These are phyloP conservation scores for Globisporangium okanoganense DNA, from an alignment of 352 stramenopile genomes.

Conservation along the genomic window DNA sequence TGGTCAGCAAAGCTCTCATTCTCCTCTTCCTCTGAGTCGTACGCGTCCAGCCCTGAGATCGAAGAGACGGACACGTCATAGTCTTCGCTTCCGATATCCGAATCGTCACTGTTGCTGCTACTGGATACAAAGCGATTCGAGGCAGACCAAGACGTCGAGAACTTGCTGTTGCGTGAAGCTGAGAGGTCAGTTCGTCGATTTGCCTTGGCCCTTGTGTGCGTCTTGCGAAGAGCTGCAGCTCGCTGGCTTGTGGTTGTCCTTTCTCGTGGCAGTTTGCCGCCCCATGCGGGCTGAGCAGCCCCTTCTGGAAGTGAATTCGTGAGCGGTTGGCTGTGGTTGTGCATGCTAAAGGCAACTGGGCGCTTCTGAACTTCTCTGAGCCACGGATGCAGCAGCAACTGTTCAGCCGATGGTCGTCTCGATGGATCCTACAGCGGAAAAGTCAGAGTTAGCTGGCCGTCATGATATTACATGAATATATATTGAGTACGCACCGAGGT, in stretches of 20 bases:
- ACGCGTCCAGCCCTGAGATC: background rate
- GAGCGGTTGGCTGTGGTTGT: background rate
- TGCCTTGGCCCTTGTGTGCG: background rate
- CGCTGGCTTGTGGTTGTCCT: background rate
- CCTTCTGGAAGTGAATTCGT: background rate
- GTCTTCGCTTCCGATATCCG: background rate
- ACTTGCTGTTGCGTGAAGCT: background rate
- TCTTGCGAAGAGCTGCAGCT: background rate
- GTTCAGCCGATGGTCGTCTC: slow-evolving; percentile 36
- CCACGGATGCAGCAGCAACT: slow-evolving; percentile 59
- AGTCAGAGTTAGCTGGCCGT: background rate
- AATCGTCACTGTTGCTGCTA: slow-evolving; percentile 13
- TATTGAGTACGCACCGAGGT: slow-evolving; percentile 25
- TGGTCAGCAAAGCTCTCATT: background rate
- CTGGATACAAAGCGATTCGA: slow-evolving; percentile 8
- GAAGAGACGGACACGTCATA: background rate
- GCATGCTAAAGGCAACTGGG: slow-evolving; percentile 16
- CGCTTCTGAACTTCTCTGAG: slow-evolving; percentile 42
- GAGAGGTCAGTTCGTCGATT: background rate
- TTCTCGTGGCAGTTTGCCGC: background rate
- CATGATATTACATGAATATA: background rate
- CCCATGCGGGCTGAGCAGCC: background rate
- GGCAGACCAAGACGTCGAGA: background rate
- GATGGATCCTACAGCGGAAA: slow-evolving; percentile 30
- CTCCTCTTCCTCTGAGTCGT: background rate